phyloP scores from a whole-genome alignment of 2,329 filamentous ascomycete genomes.

The Ceratocystis smalleyi region DNA sequence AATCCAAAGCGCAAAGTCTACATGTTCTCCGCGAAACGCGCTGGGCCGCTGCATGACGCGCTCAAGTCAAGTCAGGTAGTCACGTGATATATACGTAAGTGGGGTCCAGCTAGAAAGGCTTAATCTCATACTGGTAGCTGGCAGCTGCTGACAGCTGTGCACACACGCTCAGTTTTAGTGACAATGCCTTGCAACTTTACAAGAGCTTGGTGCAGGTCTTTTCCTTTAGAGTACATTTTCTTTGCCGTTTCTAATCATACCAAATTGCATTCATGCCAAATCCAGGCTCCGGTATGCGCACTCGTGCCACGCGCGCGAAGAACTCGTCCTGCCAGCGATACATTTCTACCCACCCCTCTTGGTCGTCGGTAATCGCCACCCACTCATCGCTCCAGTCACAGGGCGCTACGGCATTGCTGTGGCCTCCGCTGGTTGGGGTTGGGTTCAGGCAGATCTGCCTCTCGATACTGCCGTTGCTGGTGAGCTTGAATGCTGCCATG shows the following conservation, averaged over 20 bases:
- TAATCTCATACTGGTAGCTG: background rate
- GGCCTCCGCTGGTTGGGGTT: constrained; percentile 72
- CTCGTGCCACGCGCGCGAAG: constrained; percentile 57
- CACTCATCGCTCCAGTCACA: constrained; percentile 77
- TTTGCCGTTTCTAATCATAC: constrained; percentile 44
- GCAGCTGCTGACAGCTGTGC: background rate
- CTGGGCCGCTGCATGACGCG: background rate
- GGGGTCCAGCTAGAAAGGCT: background rate
- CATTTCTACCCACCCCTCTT: constrained; percentile 75
- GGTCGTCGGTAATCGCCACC: constrained; percentile 78
- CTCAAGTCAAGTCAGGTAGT: background rate
- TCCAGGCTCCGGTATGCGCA: constrained; percentile 69
- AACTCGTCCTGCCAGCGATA: constrained; percentile 77
- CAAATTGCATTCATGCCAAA: constrained; percentile 96
- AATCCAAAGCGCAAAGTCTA: background rate
- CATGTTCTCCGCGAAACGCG: background rate
- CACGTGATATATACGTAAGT: background rate
- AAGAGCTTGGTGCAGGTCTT: background rate
- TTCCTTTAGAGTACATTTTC: background rate
- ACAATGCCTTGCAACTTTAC: background rate
- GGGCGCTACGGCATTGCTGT: constrained; percentile 75
- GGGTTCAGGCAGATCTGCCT: constrained; percentile 66
- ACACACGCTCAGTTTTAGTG: background rate
- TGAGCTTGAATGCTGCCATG: constrained; percentile 62
- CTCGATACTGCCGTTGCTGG: constrained; percentile 54